A percentile compares a stretch with the other conserved stretches of the same genome.
Evolutionary conservation across 176 grass and related monocot species (phyloP).

Genomic region (Cenchrus fungigraminus): DNA sequence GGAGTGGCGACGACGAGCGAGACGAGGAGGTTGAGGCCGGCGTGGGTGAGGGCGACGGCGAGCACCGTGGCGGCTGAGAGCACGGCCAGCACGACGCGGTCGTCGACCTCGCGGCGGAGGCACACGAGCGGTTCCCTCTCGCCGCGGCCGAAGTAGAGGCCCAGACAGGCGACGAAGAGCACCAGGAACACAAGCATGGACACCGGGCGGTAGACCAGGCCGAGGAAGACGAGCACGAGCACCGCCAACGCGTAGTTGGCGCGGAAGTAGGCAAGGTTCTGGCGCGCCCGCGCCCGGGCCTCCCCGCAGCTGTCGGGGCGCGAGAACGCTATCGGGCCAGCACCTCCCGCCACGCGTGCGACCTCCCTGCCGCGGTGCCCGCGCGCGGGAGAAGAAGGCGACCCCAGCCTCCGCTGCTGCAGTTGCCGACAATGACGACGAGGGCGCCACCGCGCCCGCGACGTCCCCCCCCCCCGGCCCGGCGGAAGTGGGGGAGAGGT

Average conservation of each 20-base stretch:
- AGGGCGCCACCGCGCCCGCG: neutral
- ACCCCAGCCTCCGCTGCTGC: constrained; percentile 51
- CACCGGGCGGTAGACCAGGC: constrained; percentile 70
- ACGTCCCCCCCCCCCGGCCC: neutral
- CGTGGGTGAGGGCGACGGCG: constrained; percentile 69
- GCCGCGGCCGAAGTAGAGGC: constrained; percentile 72
- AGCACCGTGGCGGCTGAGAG: constrained; percentile 69
- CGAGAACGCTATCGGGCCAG: constrained; percentile 58
- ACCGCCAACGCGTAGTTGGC: constrained; percentile 71
- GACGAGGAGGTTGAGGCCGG: constrained; percentile 85
- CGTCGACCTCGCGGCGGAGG: constrained; percentile 68
- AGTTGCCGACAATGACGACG: constrained; percentile 20
- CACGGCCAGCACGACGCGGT: constrained; percentile 65
- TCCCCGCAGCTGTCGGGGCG: constrained; percentile 73
- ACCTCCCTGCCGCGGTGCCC: constrained; percentile 50
- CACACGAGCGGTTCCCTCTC: constrained; percentile 54
- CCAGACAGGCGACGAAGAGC: constrained; percentile 73
- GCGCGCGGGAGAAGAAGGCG: constrained; percentile 68
- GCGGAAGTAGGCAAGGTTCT: constrained; percentile 88
- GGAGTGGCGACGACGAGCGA: constrained; percentile 53
- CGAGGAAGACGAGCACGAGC: constrained; percentile 61
- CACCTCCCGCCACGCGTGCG: constrained; percentile 77
- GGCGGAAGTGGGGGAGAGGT: constrained; percentile 28
- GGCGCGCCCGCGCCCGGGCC: constrained; percentile 61
- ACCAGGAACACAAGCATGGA: constrained; percentile 78